Evolutionary conservation across 176 grass and related monocot species (phyloP).

Genomic region (Microstegium vimineum): DNA sequence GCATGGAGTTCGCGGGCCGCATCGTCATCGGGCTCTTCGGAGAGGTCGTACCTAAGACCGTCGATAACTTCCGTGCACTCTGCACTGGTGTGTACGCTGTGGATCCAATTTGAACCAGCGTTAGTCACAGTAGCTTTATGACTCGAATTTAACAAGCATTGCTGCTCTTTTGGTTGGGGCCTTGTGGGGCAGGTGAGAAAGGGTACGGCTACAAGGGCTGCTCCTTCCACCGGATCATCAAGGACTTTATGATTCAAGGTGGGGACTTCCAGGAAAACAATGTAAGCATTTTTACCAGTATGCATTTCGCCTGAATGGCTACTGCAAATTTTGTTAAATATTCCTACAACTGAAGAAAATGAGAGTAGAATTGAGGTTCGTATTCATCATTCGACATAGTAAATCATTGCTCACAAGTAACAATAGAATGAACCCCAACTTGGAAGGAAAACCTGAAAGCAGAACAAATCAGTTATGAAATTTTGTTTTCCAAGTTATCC

Average conservation of each 20-base stretch:
- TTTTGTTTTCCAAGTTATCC: neutral
- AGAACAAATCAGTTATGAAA: neutral
- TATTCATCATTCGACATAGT: neutral
- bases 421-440: neutral
- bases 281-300: slow-evolving; percentile 17
- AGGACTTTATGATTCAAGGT: slow-evolving; percentile 86
- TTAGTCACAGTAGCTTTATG: neutral
- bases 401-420: neutral
- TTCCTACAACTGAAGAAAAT: neutral
- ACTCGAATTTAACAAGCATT: neutral
- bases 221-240: slow-evolving; percentile 76
- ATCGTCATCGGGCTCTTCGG: slow-evolving; percentile 67
- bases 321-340: neutral
- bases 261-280: slow-evolving; percentile 62
- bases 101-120: neutral
- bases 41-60: slow-evolving; percentile 53
- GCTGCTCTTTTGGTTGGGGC: neutral
- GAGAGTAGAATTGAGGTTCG: neutral
- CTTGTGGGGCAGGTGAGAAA: slow-evolving; percentile 63
- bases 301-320: neutral
- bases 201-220: slow-evolving; percentile 68
- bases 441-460: neutral
- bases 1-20: slow-evolving; percentile 39
- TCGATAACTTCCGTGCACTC: slow-evolving; percentile 56
- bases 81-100: slow-evolving; percentile 48